Conservation (phyloP, 2,329 filamentous ascomycete genomes). For the Venturia asperata region DNA sequence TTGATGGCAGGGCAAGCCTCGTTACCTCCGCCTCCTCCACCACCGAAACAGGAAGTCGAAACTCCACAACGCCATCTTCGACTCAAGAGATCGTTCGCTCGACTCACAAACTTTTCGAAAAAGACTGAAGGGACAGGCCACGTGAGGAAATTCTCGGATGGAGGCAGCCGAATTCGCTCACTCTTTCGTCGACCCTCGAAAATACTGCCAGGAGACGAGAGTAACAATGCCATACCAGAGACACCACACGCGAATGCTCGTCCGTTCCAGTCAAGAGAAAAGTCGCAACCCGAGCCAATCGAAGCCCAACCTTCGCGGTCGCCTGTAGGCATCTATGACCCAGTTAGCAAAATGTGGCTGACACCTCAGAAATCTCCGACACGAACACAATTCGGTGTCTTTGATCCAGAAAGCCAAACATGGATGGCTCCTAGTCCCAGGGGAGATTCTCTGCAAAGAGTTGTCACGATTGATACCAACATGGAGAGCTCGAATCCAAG, state of each 20-base stretch:
- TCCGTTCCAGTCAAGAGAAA: not conserved
- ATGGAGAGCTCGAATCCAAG: not conserved
- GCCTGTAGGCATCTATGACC: slow-evolving; percentile 8
- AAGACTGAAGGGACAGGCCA: not conserved
- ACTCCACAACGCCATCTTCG: not conserved
- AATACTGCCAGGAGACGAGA: not conserved
- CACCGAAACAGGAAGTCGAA: not conserved
- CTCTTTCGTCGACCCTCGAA: slow-evolving; percentile 1
- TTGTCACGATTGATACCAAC: not conserved
- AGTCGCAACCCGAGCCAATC: not conserved
- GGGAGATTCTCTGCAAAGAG: not conserved
- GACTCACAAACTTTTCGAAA: not conserved
- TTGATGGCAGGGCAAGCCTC: not conserved
- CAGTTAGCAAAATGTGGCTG: slow-evolving; percentile 10
- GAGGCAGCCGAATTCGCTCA: not conserved
- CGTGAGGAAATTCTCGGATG: not conserved
- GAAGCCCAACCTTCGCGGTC: not conserved
- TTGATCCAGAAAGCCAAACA: not conserved
- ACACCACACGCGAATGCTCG: not conserved
- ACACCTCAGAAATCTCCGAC: not conserved
- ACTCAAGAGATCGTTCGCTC: not conserved
- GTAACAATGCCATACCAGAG: not conserved
- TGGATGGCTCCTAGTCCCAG: not conserved
- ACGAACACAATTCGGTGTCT: slow-evolving; percentile 9
- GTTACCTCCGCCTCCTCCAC: not conserved